Base-by-base conservation (phyloP, 495 filamentous ascomycete species). In the Podospora pseudopauciseta region DNA sequence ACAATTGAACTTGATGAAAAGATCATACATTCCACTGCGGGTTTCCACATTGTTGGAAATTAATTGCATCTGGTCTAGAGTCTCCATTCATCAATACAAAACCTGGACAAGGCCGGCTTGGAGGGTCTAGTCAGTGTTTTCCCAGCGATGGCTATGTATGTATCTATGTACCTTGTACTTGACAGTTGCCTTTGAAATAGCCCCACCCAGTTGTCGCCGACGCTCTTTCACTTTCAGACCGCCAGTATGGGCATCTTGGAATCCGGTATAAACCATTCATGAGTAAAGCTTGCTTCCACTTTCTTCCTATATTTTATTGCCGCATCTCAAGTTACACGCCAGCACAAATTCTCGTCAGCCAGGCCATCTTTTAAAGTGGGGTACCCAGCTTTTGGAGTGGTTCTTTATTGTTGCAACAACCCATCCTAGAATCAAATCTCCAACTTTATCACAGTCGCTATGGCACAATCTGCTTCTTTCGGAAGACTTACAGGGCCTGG, bases 401-500 rank as follows among this genome's bases (percentile, higher is more conserved):
- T 49, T 49, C 39, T 49, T 49, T 11, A 49, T 49, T 11, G 13
- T 32, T 32, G 30, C 30, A 7, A 32, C 30, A 32, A 0, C 30
- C 30, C 4, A 32, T 32, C 30, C 30, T 32, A 32, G 30, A 32
- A 32, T 7, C 30, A 49, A 49, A 49, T 49, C 13, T 11, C 15
- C 4, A 32, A 32, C 39, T 49, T 11, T 16, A 49, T 11, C 39
- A 49, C 39, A 49, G 39, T 2, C 13, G 3, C 19, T 55, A 49
- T 23, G 26, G 6, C 59, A 23, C 16, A 15, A 23, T 63, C 61
- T 60, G 44, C 64, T 32, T 20, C 64, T 9, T 23, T 57, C 2
- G 73, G 73, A 16, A 73, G 60, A 53, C 66, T 71, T 23, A 65
- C 62, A 23, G 72, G 72, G 16, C 55, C 66, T 54, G 71, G 72